These are phyloP conservation scores for Vigna radiata DNA, from an alignment of 306 rosid genomes.

Conservation along the genomic window DNA sequence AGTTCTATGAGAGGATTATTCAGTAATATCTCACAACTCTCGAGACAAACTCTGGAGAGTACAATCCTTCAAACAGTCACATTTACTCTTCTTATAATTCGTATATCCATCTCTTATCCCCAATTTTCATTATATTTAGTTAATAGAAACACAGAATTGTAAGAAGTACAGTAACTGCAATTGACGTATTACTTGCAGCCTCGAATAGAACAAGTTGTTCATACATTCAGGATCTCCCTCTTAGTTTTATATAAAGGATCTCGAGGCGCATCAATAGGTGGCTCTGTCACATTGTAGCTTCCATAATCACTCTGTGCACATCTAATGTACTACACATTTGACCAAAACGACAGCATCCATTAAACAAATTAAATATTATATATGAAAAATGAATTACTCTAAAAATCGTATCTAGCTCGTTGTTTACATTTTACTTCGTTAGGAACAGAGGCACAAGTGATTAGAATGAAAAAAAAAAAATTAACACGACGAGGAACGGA, in stretches of 20 bases:
- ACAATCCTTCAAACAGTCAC: constrained; percentile 8
- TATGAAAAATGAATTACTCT: not conserved
- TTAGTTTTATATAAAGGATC: constrained; percentile 87
- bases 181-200: constrained; percentile 10
- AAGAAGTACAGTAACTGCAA: constrained; percentile 13
- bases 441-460: too few species aligned
- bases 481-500: too few species aligned
- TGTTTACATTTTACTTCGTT: not conserved
- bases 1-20: not conserved
- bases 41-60: not conserved
- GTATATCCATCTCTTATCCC: not conserved
- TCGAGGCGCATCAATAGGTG: constrained; percentile 92
- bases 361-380: not conserved
- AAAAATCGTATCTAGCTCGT: not conserved
- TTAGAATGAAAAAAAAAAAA: too few species aligned
- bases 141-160: not conserved
- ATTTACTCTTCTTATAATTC: not conserved
- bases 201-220: constrained; percentile 24
- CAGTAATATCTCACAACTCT: not conserved
- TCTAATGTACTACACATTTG: constrained; percentile 76
- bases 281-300: constrained; percentile 86
- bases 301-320: constrained; percentile 87
- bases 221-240: constrained; percentile 81
- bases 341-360: constrained; percentile 12
- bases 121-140: too few species aligned